These are phyloP conservation scores for Pythium aristosporum DNA, from an alignment of 352 stramenopile species.

Conservation along the genomic window DNA sequence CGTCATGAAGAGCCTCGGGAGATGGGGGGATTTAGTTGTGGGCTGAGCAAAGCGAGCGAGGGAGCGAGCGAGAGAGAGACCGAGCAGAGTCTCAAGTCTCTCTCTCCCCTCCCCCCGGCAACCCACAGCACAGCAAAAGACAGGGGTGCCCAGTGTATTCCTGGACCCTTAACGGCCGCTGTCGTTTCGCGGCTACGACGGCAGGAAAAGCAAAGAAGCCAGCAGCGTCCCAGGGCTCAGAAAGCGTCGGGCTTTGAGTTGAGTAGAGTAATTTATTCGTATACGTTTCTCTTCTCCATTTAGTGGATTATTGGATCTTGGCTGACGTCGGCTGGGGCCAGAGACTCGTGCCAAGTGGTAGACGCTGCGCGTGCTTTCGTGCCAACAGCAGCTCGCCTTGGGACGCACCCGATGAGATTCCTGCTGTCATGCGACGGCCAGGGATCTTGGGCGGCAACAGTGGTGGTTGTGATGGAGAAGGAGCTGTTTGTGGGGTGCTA, in stretches of 20 bases:
- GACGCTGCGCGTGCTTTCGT: slow-evolving; percentile 18
- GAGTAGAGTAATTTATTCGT: too few species aligned
- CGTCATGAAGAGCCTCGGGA: slow-evolving; percentile 7
- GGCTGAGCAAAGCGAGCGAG: too few species aligned
- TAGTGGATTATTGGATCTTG: too few species aligned
- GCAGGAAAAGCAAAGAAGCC: too few species aligned
- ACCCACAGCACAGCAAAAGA: too few species aligned
- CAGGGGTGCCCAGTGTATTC: too few species aligned
- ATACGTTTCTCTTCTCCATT: too few species aligned
- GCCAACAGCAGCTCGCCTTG: slow-evolving; percentile 21
- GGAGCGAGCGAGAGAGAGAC: neutral
- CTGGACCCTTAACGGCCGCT: too few species aligned
- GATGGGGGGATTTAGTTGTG: slow-evolving; percentile 6
- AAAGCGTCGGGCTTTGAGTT: neutral
- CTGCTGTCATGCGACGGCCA: slow-evolving; percentile 3
- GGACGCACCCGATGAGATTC: neutral
- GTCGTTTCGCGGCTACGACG: too few species aligned
- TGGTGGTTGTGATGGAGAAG: neutral
- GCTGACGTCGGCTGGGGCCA: neutral
- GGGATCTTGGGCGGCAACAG: slow-evolving; percentile 22
- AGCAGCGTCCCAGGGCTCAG: neutral
- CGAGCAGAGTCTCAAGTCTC: neutral
- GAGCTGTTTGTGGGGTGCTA: neutral
- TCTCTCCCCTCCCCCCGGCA: too few species aligned
- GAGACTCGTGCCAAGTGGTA: slow-evolving; percentile 18